These are phyloP conservation scores for Phytophthora tentaculata DNA, from an alignment of 352 stramenopile genomes.

Conservation along the genomic window DNA sequence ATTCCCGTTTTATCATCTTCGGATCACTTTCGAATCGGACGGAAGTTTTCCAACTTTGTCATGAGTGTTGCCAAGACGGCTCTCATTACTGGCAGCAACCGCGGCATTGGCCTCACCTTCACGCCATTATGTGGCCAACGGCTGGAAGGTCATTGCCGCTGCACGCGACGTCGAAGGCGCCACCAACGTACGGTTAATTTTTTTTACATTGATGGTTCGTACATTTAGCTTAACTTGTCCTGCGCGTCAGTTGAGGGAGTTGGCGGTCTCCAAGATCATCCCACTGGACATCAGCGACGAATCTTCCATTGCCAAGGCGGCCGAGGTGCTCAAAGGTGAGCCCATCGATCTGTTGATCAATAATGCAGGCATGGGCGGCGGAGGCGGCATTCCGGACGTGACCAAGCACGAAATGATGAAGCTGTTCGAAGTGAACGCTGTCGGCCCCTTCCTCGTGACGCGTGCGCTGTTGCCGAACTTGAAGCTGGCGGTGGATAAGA, in stretches of 20 bases:
- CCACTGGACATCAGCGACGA: slow-evolving; percentile 40
- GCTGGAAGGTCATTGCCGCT: slow-evolving; percentile 62
- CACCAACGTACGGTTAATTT: slow-evolving; percentile 35
- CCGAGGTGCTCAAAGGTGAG: slow-evolving; percentile 46
- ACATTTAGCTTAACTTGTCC: not conserved
- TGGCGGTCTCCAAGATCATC: slow-evolving; percentile 36
- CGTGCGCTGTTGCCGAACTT: slow-evolving; percentile 54
- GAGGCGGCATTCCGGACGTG: slow-evolving; percentile 38
- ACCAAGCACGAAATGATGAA: slow-evolving; percentile 58
- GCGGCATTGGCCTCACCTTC: slow-evolving; percentile 62
- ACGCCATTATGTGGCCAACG: slow-evolving; percentile 48
- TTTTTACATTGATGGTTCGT: not conserved
- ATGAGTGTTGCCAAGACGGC: slow-evolving; percentile 50
- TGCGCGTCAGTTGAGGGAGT: slow-evolving; percentile 30
- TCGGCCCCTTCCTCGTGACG: slow-evolving; percentile 66
- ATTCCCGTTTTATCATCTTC: not conserved
- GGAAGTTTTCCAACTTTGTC: not conserved
- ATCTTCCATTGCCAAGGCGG: slow-evolving; percentile 44
- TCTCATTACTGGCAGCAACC: slow-evolving; percentile 66
- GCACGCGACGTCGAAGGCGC: slow-evolving; percentile 46
- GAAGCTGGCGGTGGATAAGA: slow-evolving; percentile 38
- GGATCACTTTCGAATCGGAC: no score
- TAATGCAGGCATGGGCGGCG: slow-evolving; percentile 60
- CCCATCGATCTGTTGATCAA: slow-evolving; percentile 70
- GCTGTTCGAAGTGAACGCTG: no score